These are phyloP conservation scores for Wickerhamomyces rabaulensis DNA, from an alignment of 805 yeast species.

Conservation along the genomic window DNA sequence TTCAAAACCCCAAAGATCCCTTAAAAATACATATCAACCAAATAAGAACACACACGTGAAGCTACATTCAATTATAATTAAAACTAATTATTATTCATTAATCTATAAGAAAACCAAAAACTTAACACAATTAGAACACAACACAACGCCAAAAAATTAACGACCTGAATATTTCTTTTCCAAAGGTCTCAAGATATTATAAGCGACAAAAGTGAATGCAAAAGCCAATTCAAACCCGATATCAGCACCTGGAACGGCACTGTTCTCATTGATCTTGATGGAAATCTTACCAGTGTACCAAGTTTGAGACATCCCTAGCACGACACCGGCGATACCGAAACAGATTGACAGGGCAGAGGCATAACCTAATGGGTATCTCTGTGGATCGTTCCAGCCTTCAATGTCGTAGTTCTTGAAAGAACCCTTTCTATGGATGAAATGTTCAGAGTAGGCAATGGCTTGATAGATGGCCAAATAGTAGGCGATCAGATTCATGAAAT, in stretches of 20 bases:
- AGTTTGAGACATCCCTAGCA: slow-evolving; percentile 77
- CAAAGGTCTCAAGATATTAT: no score
- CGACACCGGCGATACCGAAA: slow-evolving; percentile 82
- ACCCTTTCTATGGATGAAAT: slow-evolving; percentile 68
- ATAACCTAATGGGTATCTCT: slow-evolving; percentile 62
- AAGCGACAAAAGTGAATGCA: slow-evolving; percentile 62
- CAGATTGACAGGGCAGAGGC: slow-evolving; percentile 77
- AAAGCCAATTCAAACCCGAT: slow-evolving; percentile 79
- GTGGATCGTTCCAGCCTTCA: slow-evolving; percentile 51
- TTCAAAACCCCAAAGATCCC: no score
- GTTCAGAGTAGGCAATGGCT: slow-evolving; percentile 70
- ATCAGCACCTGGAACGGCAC: slow-evolving; percentile 59
- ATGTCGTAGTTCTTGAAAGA: slow-evolving; percentile 58
- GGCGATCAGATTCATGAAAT: slow-evolving; percentile 87
- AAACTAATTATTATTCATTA: neutral
- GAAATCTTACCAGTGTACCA: slow-evolving; percentile 79
- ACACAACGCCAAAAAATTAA: slow-evolving; percentile 8
- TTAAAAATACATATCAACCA: no score
- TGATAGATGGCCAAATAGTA: slow-evolving; percentile 87
- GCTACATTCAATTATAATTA: no score
- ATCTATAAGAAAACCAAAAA: neutral
- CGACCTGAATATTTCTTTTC: slow-evolving; percentile 38
- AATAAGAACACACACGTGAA: no score
- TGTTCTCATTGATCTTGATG: slow-evolving; percentile 44
- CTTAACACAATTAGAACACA: neutral